Evolutionary conservation across 441 rosid species (phyloP).

Genomic region (Arabidopsis hybrid): DNA sequence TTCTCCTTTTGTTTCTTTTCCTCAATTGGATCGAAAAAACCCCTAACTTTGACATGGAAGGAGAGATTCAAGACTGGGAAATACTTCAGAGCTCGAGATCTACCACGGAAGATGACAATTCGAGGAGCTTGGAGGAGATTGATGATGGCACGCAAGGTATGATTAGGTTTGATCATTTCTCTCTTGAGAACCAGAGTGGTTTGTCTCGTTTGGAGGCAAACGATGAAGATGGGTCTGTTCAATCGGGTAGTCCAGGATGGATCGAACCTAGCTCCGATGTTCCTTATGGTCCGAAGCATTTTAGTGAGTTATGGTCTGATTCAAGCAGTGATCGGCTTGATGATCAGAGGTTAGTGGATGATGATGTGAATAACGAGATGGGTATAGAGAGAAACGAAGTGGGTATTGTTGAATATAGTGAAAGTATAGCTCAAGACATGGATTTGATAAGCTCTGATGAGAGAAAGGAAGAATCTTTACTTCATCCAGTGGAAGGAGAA

Average conservation of each 20-base stretch:
- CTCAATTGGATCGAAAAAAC: neutral
- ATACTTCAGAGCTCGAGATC: slow-evolving; percentile 58
- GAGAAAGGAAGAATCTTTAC: slow-evolving; percentile 29
- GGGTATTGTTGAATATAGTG: slow-evolving; percentile 40
- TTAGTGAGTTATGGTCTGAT: slow-evolving; percentile 77
- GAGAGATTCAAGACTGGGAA: slow-evolving; percentile 78
- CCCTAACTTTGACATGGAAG: slow-evolving; percentile 47
- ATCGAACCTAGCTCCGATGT: slow-evolving; percentile 65
- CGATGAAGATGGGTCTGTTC: slow-evolving; percentile 56
- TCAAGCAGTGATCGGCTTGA: slow-evolving; percentile 75
- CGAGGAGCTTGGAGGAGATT: slow-evolving; percentile 50
- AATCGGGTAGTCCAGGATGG: slow-evolving; percentile 81
- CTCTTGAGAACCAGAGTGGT: slow-evolving; percentile 54
- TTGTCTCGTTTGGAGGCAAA: slow-evolving; percentile 42
- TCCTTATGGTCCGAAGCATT: slow-evolving; percentile 49
- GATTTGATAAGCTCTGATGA: slow-evolving; percentile 43
- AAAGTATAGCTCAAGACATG: slow-evolving; percentile 46
- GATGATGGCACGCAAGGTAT: slow-evolving; percentile 64
- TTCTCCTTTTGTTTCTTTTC: neutral
- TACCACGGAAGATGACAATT: slow-evolving; percentile 29
- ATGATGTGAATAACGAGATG: neutral
- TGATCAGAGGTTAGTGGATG: slow-evolving; percentile 54
- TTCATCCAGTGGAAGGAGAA: slow-evolving; percentile 18
- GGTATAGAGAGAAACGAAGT: neutral
- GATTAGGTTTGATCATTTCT: slow-evolving; percentile 77